phyloP scores from a whole-genome alignment of 1,284 basidiomycete species.

The Gymnopus androsaceus region DNA sequence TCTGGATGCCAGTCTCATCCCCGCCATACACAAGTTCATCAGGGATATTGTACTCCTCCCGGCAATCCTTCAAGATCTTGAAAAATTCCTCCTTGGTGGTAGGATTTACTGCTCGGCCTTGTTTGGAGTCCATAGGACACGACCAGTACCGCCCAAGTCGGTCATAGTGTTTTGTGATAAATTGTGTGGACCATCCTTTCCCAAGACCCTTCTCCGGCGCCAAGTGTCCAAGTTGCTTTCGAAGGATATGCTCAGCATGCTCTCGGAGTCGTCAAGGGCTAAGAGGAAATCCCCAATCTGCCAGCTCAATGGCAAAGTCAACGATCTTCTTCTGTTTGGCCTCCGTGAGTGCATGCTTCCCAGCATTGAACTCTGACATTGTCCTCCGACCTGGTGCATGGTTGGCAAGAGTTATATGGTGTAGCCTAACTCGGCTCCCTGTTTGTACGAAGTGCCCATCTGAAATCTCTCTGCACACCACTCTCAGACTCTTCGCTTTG shows the following conservation, averaged over 20 bases:
- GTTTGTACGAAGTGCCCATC: background rate
- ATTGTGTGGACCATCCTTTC: background rate
- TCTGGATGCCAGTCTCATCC: conserved; percentile 17
- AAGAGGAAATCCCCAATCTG: conserved; percentile 35
- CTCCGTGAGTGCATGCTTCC: conserved; percentile 22
- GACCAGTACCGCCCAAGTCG: conserved; percentile 7
- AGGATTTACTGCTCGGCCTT: conserved; percentile 5
- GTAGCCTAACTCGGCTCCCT: background rate
- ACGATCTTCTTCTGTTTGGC: conserved; percentile 30
- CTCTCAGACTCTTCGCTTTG: background rate
- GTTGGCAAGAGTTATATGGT: background rate
- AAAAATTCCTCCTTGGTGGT: conserved; percentile 3
- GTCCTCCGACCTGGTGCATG: background rate
- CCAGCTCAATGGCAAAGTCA: conserved; percentile 26
- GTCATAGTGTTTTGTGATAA: background rate
- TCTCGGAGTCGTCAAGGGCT: conserved; percentile 17
- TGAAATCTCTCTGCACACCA: background rate
- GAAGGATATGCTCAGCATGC: conserved; percentile 8
- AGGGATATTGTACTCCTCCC: background rate
- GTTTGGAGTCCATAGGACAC: background rate
- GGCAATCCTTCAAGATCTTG: background rate
- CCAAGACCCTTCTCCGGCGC: background rate
- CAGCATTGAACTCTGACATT: background rate
- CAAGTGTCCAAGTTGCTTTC: background rate
- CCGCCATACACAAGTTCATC: conserved; percentile 8